A percentile compares a stretch with the other conserved stretches of the same genome.
phyloP scores from a whole-genome alignment of 768 basidiomycete genomes.

The Phlegmacium glaucopus region DNA sequence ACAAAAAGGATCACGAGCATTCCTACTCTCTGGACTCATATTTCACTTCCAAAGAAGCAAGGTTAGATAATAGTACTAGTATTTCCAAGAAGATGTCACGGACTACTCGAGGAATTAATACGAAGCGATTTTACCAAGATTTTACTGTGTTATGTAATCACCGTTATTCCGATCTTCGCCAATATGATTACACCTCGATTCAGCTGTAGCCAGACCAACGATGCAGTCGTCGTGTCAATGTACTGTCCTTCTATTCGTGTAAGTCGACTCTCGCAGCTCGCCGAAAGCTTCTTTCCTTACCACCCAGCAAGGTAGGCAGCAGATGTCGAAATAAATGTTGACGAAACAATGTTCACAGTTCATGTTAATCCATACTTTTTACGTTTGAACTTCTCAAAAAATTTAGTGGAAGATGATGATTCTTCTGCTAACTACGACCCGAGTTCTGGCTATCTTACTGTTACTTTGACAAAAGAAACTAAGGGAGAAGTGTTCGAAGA shows the following conservation, averaged over 20 bases:
- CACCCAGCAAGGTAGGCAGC: constrained; percentile 56
- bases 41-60: constrained; percentile 1
- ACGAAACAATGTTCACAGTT: constrained; percentile 64
- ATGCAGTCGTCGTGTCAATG: constrained; percentile 52
- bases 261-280: constrained; percentile 21
- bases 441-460: constrained; percentile 69
- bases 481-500: constrained; percentile 70
- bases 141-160: no score
- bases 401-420: constrained; percentile 62
- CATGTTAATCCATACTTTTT: constrained; percentile 86
- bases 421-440: constrained; percentile 77
- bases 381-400: constrained; percentile 70
- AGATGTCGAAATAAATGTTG: constrained; percentile 77
- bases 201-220: constrained; percentile 59
- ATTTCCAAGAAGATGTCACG: no score
- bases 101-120: no score
- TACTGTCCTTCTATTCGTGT: constrained; percentile 76
- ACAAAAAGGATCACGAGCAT: no score
- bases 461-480: constrained; percentile 67
- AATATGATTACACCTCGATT: constrained; percentile 78
- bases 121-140: no score
- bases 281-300: not conserved
- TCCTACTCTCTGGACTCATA: no score
- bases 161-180: not conserved
- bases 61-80: no score